These are phyloP conservation scores for Zymoseptoria crescenta DNA, from an alignment of 2,329 filamentous ascomycete species.

Conservation along the genomic window DNA sequence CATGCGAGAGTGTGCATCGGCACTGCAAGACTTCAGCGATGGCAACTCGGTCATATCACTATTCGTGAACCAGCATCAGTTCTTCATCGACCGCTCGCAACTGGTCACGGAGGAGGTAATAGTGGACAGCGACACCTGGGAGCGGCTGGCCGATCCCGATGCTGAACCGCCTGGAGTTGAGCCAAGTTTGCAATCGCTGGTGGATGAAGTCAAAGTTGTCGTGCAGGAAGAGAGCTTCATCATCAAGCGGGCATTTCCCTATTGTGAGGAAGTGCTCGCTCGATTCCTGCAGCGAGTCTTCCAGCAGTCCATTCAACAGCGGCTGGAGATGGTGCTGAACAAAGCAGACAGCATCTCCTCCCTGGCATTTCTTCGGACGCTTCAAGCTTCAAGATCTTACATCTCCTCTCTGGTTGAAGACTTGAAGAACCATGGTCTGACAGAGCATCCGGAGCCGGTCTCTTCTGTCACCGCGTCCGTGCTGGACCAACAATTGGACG, in stretches of 20 bases:
- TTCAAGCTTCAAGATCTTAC: slow-evolving; percentile 86
- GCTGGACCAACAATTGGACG: slow-evolving; percentile 60
- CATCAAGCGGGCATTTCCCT: slow-evolving; percentile 93
- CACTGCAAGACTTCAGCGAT: slow-evolving; percentile 91
- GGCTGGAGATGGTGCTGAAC: slow-evolving; percentile 88
- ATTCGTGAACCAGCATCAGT: slow-evolving; percentile 98
- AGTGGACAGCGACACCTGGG: slow-evolving; percentile 68
- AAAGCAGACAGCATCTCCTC: slow-evolving; percentile 90
- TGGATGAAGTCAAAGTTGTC: slow-evolving; percentile 91
- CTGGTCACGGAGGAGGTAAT: slow-evolving; percentile 79
- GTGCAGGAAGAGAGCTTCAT: slow-evolving; percentile 96
- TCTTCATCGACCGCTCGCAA: slow-evolving; percentile 95
- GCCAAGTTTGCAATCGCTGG: slow-evolving; percentile 78
- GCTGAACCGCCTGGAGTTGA: slow-evolving; percentile 86
- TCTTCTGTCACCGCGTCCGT: slow-evolving; percentile 72
- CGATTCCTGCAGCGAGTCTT: slow-evolving; percentile 95
- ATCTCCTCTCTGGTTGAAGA: slow-evolving; percentile 85
- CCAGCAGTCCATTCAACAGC: slow-evolving; percentile 94
- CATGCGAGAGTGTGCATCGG: slow-evolving; percentile 94
- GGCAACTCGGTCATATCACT: slow-evolving; percentile 89
- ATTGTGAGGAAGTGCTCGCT: slow-evolving; percentile 85
- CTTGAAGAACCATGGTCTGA: slow-evolving; percentile 85
- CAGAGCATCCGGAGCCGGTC: slow-evolving; percentile 86
- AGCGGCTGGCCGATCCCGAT: slow-evolving; percentile 88
- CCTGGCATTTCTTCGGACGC: slow-evolving; percentile 77